Base-by-base conservation (phyloP, 768 basidiomycete genomes). In the Hericium erinaceus region DNA sequence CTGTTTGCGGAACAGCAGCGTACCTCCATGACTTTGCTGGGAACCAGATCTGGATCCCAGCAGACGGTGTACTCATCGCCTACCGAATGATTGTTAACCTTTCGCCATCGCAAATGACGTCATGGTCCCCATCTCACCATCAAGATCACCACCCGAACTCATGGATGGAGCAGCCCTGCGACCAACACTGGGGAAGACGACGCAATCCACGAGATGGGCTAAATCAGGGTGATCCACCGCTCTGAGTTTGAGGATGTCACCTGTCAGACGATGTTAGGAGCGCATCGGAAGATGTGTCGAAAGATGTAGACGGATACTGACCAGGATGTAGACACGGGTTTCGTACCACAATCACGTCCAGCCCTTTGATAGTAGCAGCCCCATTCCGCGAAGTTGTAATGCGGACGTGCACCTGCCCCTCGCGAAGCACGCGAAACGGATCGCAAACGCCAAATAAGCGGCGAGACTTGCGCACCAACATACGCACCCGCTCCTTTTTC, bases 291-390 rank as follows among this genome's bases (percentile, higher is more conserved):
- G 44, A 46, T n/a, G 12, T 13, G 6, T 20, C 44, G 2, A 13
- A 46, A 46, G 44, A 46, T 18, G 13, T 6, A n/a, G 8, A n/a
- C 44, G 7, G 2, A 7, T 33, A 58, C 69, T 4, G 53, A 81
- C 82, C 84, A 20, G 85, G 83, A 68, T 86, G 82, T 48, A 86
- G 74, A 60, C 84, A 87, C 0, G 85, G 85, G 65, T 87, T 87
- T 20, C 84, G 72, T 4, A 85, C 82, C 4, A 86, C 78, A 4
- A 86, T 70, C 0, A 85, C 82, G 61, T 85, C 81, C 0, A 78
- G 76, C 59, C 84, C 78, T 40, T 81, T 81, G 1, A 79, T 74
- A 0, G 84, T 84, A 4, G 78, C 70, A 0, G 73, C 72, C 2
- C 84, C 84, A 40, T 76, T 77, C 18, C 78, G 73, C 16, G 73